These are phyloP conservation scores for Nepenthes mirabilis DNA, from an alignment of 148 eudicot genomes.

Conservation along the genomic window DNA sequence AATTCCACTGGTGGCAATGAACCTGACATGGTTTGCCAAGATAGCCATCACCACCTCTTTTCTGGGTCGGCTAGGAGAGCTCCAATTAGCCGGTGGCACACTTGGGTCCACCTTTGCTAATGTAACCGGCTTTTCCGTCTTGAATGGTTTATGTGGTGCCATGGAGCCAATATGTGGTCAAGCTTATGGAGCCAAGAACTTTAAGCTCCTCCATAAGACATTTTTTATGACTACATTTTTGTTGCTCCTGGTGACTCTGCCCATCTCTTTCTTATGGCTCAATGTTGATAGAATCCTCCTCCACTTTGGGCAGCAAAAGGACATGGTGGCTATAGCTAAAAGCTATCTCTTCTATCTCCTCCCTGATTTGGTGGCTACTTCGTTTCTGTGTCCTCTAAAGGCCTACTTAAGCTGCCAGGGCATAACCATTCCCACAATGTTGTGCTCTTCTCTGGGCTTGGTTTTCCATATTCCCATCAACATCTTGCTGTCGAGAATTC, in stretches of 20 bases:
- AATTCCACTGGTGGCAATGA: slow-evolving; percentile 52
- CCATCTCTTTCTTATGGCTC: slow-evolving; percentile 64
- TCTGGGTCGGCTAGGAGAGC: slow-evolving; percentile 68
- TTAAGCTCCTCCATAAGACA: slow-evolving; percentile 67
- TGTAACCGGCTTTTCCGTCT: slow-evolving; percentile 71
- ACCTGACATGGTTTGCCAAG: slow-evolving; percentile 62
- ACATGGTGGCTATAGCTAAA: slow-evolving; percentile 38
- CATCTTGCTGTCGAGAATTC: slow-evolving; percentile 34
- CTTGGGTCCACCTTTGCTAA: slow-evolving; percentile 74
- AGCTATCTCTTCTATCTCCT: slow-evolving; percentile 39
- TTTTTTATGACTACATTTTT: slow-evolving; percentile 50
- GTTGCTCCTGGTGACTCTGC: slow-evolving; percentile 34
- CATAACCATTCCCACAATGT: slow-evolving; percentile 49
- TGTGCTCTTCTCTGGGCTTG: slow-evolving; percentile 41
- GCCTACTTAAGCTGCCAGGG: slow-evolving; percentile 72
- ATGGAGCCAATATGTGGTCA: slow-evolving; percentile 98
- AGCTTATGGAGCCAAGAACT: slow-evolving; percentile 74
- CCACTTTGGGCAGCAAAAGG: slow-evolving; percentile 54
- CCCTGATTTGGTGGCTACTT: slow-evolving; percentile 54
- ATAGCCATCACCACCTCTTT: slow-evolving; percentile 60
- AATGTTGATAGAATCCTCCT: slow-evolving; percentile 48
- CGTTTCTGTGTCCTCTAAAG: slow-evolving; percentile 61
- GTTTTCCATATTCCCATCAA: slow-evolving; percentile 59
- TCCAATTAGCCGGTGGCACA: slow-evolving; percentile 61
- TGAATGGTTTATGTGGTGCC: slow-evolving; percentile 63